Conservation (phyloP, 2,329 filamentous ascomycete genomes). For the Metarhizium album region DNA sequence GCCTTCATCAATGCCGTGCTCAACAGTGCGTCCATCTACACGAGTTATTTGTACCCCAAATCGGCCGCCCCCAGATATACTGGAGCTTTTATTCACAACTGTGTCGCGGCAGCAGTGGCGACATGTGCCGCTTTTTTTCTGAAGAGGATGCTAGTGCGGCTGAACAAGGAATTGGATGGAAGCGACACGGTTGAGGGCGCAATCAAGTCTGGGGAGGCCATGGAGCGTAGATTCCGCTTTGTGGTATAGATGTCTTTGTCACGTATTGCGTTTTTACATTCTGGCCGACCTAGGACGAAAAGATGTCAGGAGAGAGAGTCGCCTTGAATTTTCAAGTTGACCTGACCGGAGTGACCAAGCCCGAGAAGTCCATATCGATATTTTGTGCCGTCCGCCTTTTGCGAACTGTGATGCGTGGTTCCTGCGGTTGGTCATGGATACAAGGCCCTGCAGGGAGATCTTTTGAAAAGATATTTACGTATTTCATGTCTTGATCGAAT, state of each 20-base stretch:
- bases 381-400: too few relatives aligned
- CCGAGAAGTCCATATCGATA: too few relatives aligned
- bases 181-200: constrained; percentile 46
- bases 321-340: too few relatives aligned
- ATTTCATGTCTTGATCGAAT: too few relatives aligned
- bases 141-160: constrained; percentile 47
- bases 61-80: constrained; percentile 31
- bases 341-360: too few relatives aligned
- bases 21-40: constrained; percentile 55
- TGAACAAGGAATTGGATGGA: constrained; percentile 60
- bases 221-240: constrained; percentile 54
- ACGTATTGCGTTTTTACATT: not conserved
- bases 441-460: too few relatives aligned
- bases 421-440: too few relatives aligned
- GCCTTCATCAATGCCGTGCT: constrained; percentile 60
- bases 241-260: constrained; percentile 34
- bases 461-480: too few relatives aligned
- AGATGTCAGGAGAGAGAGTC: too few relatives aligned
- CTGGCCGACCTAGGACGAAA: too few relatives aligned
- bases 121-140: constrained; percentile 53
- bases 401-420: too few relatives aligned
- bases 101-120: constrained; percentile 50
- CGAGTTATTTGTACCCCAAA: constrained; percentile 55
- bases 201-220: constrained; percentile 46
- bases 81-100: constrained; percentile 58